phyloP scores from a whole-genome alignment of 306 rosid species.

The Cucumis cinereus region DNA sequence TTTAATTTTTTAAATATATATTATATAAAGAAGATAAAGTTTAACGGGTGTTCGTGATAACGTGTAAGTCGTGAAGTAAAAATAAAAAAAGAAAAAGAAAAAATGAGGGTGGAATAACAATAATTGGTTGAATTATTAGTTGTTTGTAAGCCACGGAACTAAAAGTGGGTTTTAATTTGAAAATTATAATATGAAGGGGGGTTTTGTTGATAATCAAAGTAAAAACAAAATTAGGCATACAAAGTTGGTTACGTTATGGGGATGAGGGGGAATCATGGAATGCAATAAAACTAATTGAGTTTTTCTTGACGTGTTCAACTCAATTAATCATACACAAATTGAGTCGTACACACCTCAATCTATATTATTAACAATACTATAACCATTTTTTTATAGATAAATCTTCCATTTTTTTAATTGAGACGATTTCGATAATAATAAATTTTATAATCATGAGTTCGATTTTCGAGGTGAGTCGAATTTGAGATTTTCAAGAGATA shows the following conservation, averaged over 20 bases:
- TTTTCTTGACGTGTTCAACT: neutral
- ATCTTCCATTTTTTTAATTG: neutral
- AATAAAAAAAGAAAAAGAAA: no score
- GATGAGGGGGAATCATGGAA: neutral
- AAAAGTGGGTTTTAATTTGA: neutral
- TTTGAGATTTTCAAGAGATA: no score
- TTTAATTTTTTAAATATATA: no score
- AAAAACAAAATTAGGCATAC: neutral
- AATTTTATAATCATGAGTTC: no score
- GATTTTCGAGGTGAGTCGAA: no score
- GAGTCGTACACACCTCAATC: conserved; percentile 6
- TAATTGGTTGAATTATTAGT: no score
- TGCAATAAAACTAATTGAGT: neutral
- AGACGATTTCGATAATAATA: no score
- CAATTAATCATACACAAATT: neutral
- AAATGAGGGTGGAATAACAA: neutral
- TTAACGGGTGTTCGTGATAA: no score
- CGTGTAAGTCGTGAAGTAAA: no score
- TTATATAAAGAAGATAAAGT: no score
- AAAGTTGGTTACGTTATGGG: neutral
- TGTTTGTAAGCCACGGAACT: neutral
- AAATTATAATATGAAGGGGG: neutral
- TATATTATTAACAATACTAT: neutral
- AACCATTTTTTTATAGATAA: neutral
- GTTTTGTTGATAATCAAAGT: neutral